A percentile compares a stretch with the other conserved stretches of the same genome.
These are phyloP conservation scores for Hydrangea macrophylla DNA, from an alignment of 148 eudicot genomes.

Conservation along the genomic window DNA sequence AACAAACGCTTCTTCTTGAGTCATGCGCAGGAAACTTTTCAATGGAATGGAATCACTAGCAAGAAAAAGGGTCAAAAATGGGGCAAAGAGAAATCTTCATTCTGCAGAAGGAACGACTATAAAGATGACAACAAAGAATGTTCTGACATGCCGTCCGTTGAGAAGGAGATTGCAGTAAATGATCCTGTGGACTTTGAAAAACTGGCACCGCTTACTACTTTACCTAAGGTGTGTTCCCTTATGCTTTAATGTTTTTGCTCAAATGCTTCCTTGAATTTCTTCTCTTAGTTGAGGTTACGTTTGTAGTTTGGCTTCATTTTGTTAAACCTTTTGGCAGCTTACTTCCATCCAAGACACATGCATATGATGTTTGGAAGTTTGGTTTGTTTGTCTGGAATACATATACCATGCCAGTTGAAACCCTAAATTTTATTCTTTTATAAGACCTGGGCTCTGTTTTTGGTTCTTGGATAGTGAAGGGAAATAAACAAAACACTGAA, in stretches of 20 bases:
- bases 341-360: not conserved
- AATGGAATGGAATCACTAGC: conserved; percentile 58
- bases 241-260: not conserved
- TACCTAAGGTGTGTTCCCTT: conserved; percentile 54
- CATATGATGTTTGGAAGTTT: not conserved
- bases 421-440: not conserved
- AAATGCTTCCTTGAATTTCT: not conserved
- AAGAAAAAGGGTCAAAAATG: conserved; percentile 63
- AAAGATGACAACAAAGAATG: conserved; percentile 24
- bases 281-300: not conserved
- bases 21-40: conserved; percentile 36
- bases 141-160: conserved; percentile 21
- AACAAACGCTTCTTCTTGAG: not conserved
- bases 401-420: not conserved
- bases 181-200: conserved; percentile 54
- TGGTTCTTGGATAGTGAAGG: too few relatives aligned
- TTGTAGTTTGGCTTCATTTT: not conserved
- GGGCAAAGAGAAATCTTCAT: conserved; percentile 50
- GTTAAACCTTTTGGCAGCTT: not conserved
- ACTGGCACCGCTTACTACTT: conserved; percentile 51
- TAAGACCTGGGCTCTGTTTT: not conserved
- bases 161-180: conserved; percentile 22
- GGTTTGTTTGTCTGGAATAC: not conserved
- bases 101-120: conserved; percentile 35
- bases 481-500: too few relatives aligned